A percentile compares a stretch with the other conserved stretches of the same genome.
These are phyloP conservation scores for Aschersonia sp. DNA, from an alignment of 2,329 filamentous ascomycete genomes.

Conservation along the genomic window DNA sequence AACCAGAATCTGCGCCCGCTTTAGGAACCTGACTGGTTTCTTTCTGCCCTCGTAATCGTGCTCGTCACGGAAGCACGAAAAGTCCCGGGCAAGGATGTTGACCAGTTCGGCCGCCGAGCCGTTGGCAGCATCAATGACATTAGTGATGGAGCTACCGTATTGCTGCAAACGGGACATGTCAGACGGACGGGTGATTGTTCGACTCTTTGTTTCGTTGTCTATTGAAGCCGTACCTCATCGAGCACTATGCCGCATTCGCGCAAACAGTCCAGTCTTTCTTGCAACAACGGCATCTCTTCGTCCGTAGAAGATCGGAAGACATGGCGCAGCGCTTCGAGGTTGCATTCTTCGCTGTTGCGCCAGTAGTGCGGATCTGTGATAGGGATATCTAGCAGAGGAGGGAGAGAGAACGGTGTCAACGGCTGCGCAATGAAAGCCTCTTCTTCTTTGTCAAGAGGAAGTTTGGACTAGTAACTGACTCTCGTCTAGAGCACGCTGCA, in stretches of 20 bases:
- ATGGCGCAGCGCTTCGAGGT: constrained; percentile 54
- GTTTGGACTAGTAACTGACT: constrained; percentile 25
- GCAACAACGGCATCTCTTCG: constrained; percentile 74
- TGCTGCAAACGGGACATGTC: constrained; percentile 28
- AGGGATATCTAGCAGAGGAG: constrained; percentile 49
- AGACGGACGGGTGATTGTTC: not conserved
- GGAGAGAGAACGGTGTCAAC: too few species aligned
- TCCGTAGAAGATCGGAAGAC: constrained; percentile 79
- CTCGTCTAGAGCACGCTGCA: constrained; percentile 82
- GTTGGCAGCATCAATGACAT: constrained; percentile 59
- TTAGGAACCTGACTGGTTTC: constrained; percentile 64
- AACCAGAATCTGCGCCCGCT: constrained; percentile 89
- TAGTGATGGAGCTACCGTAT: constrained; percentile 60
- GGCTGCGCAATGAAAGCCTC: too few species aligned
- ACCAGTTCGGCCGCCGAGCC: constrained; percentile 73
- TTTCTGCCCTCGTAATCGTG: constrained; percentile 56
- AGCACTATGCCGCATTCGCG: constrained; percentile 72
- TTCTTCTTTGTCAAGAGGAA: not conserved
- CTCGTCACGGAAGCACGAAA: constrained; percentile 77
- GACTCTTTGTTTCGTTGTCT: not conserved
- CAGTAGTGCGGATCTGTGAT: constrained; percentile 85
- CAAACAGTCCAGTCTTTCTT: constrained; percentile 63
- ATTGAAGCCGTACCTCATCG: constrained; percentile 41
- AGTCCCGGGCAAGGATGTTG: constrained; percentile 69
- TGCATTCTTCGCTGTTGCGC: constrained; percentile 62